Evolutionary conservation across 257 asterid genomes (phyloP).

Genomic region (Nicotiana otophora): DNA sequence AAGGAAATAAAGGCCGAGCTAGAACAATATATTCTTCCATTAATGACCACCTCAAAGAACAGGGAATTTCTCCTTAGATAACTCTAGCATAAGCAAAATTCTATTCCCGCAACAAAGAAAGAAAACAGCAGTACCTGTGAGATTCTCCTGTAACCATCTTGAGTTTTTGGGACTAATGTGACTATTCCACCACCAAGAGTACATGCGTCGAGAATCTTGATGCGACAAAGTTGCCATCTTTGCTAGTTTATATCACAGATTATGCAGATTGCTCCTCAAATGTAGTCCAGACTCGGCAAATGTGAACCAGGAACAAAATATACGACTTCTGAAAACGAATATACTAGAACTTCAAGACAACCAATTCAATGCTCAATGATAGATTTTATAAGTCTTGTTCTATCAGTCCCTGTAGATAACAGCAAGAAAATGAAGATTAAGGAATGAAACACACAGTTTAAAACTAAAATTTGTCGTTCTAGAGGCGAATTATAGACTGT

Average conservation of each 20-base stretch:
- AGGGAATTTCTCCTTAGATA: not conserved
- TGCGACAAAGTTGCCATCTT: slow-evolving; percentile 61
- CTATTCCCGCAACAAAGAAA: not conserved
- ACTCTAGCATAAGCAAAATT: not conserved
- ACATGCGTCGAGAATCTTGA: slow-evolving; percentile 66
- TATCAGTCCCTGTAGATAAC: slow-evolving; percentile 30
- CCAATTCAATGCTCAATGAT: slow-evolving; percentile 36
- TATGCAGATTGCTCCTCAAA: slow-evolving; percentile 15
- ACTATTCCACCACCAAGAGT: slow-evolving; percentile 99
- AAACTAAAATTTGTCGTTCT: not conserved
- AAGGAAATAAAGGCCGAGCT: not conserved
- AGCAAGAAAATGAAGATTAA: slow-evolving; percentile 4
- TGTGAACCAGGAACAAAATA: not conserved
- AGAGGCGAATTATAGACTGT: not conserved
- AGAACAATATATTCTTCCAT: not conserved
- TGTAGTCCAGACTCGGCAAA: not conserved
- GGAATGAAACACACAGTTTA: not conserved
- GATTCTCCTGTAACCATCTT: slow-evolving; percentile 96
- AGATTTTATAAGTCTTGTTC: slow-evolving; percentile 26
- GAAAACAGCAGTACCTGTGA: slow-evolving; percentile 56
- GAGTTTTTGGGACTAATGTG: slow-evolving; percentile 96
- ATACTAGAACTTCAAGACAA: slow-evolving; percentile 13
- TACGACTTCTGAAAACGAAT: not conserved
- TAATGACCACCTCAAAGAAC: not conserved
- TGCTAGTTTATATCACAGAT: slow-evolving; percentile 12